Evolutionary conservation across 2,329 filamentous ascomycete species (phyloP), one percentile per base, ranked within the genome.

Genomic region (Neurospora crassa): DNA sequence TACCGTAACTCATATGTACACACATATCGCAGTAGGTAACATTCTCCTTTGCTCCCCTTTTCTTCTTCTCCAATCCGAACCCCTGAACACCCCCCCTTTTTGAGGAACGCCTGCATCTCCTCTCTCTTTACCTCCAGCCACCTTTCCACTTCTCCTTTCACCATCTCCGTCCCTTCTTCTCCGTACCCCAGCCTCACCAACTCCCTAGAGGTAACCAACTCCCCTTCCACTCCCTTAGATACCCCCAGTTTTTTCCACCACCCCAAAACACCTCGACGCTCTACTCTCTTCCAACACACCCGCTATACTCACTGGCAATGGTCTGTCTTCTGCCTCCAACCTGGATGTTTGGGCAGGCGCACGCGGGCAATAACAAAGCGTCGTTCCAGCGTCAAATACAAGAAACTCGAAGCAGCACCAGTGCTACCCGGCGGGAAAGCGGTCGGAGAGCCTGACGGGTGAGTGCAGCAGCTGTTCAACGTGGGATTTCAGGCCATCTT

Each of bases 351-450:
- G 14, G 77, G 76, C 40, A 78, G 47, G 0, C 74, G 73, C 59
- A 77, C 75, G 0, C 77, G 71, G 1, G 77, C 76, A 59, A 78
- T 76, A 18, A 78, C 53, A 2, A 77, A 70, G 29, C 68, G 72
- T 5, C 68, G 70, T 24, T 78, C n/a, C n/a, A n/a, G n/a, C 75
- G 41, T 74, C 71, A 14, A 45, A 37, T 3, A 74, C 74, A 37
- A 78, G 42, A 43, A 78, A 59, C 68, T 78, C 75, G 42, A 78
- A 77, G 67, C 73, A 77, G 40, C 75, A 73, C 75, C 74, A 76
- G 43, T 77, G 77, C 59, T 79, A 74, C 1, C 78, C 78, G 5
- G 76, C 78, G 0, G 77, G 78, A 69, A 79, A 79, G 5, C 76
- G 75, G 68, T 76, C 67, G 70, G 78, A 79, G 70, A 78, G 69